These are phyloP conservation scores for Cornus florida DNA, from an alignment of 148 eudicot species.

Conservation along the genomic window DNA sequence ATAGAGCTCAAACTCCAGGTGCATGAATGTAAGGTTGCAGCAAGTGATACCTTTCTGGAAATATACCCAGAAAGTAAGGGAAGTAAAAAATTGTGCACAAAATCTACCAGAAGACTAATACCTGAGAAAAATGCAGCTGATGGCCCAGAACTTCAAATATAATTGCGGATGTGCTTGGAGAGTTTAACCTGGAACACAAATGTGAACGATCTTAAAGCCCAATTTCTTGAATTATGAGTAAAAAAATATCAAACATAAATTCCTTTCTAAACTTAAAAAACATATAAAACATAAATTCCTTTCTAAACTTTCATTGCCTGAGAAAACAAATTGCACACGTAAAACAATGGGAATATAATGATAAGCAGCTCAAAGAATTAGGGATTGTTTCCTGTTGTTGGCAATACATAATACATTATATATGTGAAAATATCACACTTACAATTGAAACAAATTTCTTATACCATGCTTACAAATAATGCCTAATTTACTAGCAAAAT, in stretches of 20 bases:
- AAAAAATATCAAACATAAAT: not conserved
- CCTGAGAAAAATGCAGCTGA: slow-evolving; percentile 89
- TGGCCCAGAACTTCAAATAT: slow-evolving; percentile 69
- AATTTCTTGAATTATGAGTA: slow-evolving; percentile 1
- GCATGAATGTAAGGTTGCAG: not conserved
- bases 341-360: not conserved
- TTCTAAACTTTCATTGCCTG: not conserved
- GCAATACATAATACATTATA: too few species aligned
- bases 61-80: not conserved
- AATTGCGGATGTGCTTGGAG: slow-evolving; percentile 75
- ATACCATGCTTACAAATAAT: not conserved
- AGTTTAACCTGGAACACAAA: slow-evolving; percentile 59
- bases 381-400: not conserved
- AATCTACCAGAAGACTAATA: slow-evolving; percentile 19
- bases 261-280: not conserved
- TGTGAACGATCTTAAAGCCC: not conserved
- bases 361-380: not conserved
- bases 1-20: not conserved
- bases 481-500: not conserved
- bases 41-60: not conserved
- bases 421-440: not conserved
- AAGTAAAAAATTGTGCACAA: not conserved
- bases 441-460: not conserved
- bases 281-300: not conserved
- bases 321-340: not conserved